Percentiles rank a stretch among this genome's conserved stretches.
Conservation (phyloP, 2,329 filamentous ascomycete species). For the Pseudogymnoascus sp. region DNA sequence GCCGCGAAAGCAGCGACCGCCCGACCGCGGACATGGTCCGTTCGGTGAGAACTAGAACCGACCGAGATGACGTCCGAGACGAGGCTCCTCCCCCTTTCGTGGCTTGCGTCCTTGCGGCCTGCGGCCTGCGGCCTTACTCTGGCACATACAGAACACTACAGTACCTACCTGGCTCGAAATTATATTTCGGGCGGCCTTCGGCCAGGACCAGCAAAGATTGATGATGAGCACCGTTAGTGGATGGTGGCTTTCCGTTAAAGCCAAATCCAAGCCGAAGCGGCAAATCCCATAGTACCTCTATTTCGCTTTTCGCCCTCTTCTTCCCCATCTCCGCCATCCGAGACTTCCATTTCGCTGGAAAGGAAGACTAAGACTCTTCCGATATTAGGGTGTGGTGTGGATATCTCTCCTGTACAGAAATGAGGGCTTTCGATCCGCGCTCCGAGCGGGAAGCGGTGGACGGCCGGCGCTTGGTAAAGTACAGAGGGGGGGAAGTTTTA, state of each 20-base stretch:
- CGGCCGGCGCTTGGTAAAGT: too few species aligned
- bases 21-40: not conserved
- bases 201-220: not conserved
- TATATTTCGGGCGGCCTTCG: not conserved
- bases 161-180: not conserved
- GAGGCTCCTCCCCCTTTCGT: not conserved
- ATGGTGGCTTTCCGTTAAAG: not conserved
- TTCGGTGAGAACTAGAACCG: not conserved
- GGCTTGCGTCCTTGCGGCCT: too few species aligned
- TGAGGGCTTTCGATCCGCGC: not conserved
- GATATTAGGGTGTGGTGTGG: not conserved
- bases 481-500: too few species aligned
- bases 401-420: not conserved
- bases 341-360: too few species aligned
- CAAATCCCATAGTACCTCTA: not conserved
- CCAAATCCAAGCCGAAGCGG: not conserved
- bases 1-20: not conserved
- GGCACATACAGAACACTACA: not conserved
- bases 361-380: not conserved
- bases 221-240: not conserved
- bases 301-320: not conserved
- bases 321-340: not conserved
- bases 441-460: not conserved
- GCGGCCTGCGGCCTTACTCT: not conserved
- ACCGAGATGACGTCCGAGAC: slow-evolving; percentile 2